Evolutionary conservation across 768 basidiomycete species (phyloP).

Genomic region (Leucosporidium scottii): DNA sequence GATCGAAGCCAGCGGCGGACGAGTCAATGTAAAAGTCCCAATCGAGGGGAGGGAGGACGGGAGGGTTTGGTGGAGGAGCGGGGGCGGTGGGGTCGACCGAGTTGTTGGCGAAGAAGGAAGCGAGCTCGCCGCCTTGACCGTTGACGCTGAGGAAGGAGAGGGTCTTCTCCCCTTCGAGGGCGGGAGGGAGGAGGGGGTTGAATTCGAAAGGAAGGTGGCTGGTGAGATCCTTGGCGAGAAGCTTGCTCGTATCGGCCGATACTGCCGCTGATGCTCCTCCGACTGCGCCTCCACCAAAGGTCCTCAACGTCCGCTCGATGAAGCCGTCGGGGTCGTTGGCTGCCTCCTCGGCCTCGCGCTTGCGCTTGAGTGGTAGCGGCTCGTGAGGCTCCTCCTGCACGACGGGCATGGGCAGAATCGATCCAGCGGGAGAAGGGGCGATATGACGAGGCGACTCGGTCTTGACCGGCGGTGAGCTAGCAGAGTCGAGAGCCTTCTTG

Average conservation of each 20-base stretch:
- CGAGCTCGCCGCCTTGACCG: background rate
- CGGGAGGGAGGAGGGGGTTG: background rate
- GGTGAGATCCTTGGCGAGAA: background rate
- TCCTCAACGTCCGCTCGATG: slow-evolving; percentile 23
- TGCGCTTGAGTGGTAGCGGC: slow-evolving; percentile 26
- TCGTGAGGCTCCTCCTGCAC: slow-evolving; percentile 8
- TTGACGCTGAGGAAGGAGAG: slow-evolving; percentile 8
- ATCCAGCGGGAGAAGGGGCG: background rate
- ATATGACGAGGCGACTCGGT: slow-evolving; percentile 4
- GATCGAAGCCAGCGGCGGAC: slow-evolving; percentile 25
- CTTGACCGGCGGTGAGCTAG: background rate
- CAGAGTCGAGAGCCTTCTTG: slow-evolving; percentile 8
- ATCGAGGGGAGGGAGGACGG: slow-evolving; percentile 7
- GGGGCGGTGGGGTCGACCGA: background rate
- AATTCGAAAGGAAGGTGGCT: slow-evolving; percentile 6
- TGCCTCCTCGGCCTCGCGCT: slow-evolving; percentile 35
- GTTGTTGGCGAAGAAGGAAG: background rate
- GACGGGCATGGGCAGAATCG: background rate
- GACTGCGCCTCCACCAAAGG: slow-evolving; percentile 11
- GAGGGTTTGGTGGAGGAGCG: background rate
- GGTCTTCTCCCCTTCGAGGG: background rate
- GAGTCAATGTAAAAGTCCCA: slow-evolving; percentile 25
- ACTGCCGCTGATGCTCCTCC: background rate
- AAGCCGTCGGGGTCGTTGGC: slow-evolving; percentile 30
- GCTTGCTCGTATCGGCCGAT: background rate